phyloP scores from a whole-genome alignment of 139 green algal species.

The Dunaliella sp. region DNA sequence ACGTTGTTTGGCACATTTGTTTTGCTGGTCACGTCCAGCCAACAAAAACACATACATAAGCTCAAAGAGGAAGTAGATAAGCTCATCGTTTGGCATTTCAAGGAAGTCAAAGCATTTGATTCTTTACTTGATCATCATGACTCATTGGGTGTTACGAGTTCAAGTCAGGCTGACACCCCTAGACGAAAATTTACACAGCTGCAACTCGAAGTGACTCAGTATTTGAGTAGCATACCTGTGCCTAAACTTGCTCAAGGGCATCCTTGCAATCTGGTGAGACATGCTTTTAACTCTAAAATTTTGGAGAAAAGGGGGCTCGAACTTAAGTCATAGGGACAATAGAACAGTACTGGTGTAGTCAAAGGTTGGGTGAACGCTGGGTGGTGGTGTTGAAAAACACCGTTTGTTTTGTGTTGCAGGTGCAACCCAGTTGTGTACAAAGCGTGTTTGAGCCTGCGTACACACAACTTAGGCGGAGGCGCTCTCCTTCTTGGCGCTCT shows the following conservation, averaged over 20 bases:
- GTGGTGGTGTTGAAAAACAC: not conserved
- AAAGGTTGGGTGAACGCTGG: not conserved
- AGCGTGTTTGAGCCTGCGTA: too few species aligned
- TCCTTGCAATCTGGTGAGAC: not conserved
- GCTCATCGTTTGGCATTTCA: too few species aligned
- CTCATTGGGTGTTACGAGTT: too few species aligned
- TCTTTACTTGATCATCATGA: too few species aligned
- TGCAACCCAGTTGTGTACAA: not conserved
- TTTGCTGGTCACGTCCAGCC: too few species aligned
- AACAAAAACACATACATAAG: too few species aligned
- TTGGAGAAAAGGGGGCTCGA: too few species aligned
- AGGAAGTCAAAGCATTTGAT: too few species aligned
- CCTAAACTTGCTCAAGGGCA: not conserved
- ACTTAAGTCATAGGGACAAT: not conserved
- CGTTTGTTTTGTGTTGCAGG: not conserved
- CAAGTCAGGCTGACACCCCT: too few species aligned
- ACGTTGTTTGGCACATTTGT: too few species aligned
- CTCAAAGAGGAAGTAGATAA: too few species aligned
- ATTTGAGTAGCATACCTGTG: not conserved
- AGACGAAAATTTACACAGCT: not conserved
- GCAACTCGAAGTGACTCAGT: not conserved
- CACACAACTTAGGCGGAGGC: conserved; percentile 8
- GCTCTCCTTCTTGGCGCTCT: conserved; percentile 35
- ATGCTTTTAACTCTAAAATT: too few species aligned
- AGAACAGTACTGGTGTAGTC: not conserved